Conservation (phyloP, 306 rosid species). For the Cucumis cinereus region DNA sequence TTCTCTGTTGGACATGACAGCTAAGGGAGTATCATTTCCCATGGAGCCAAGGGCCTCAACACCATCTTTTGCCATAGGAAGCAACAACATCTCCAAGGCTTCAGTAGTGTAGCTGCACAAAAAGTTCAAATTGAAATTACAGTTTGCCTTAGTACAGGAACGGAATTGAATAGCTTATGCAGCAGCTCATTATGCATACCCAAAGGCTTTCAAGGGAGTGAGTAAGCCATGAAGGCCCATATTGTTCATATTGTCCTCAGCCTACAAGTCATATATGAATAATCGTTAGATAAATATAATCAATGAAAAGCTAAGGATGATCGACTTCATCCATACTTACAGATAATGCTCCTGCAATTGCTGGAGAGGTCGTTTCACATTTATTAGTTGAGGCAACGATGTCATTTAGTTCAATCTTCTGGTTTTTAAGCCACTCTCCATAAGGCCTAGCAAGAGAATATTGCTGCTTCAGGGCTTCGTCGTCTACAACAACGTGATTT, state of each 20-base stretch:
- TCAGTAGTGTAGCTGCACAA: constrained; percentile 69
- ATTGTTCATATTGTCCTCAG: constrained; percentile 56
- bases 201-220: constrained; percentile 85
- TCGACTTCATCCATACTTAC: constrained; percentile 36
- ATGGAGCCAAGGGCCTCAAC: constrained; percentile 95
- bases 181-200: constrained; percentile 32
- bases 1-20: constrained; percentile 88
- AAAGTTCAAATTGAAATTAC: constrained; percentile 1
- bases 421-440: constrained; percentile 74
- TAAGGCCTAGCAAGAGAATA: constrained; percentile 87
- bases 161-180: constrained; percentile 1
- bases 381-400: constrained; percentile 58
- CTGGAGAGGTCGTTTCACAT: constrained; percentile 50
- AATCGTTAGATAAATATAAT: neutral
- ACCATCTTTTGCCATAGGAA: constrained; percentile 99
- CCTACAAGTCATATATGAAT: constrained; percentile 27
- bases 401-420: constrained; percentile 82
- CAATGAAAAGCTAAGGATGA: neutral
- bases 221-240: constrained; percentile 77
- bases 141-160: constrained; percentile 3
- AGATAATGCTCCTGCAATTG: constrained; percentile 56
- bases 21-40: constrained; percentile 95
- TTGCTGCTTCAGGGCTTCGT: constrained; percentile 85
- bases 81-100: constrained; percentile 86
- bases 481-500: constrained; percentile 79